phyloP scores from a whole-genome alignment of 169 alveolate species.

The Plasmodium sp. region DNA sequence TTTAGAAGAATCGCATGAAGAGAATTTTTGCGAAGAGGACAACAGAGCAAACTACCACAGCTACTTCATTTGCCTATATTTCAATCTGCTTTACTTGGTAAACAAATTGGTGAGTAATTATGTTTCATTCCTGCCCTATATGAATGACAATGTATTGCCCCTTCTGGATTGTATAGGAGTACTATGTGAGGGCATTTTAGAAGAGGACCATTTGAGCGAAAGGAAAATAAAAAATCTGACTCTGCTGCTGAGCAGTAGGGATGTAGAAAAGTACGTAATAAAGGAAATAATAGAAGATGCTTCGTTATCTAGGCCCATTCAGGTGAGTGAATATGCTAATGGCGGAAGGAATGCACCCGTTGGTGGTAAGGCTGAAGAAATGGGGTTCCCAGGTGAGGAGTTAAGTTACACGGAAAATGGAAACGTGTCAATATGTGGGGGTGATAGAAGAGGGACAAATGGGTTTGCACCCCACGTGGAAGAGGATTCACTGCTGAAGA shows the following conservation, averaged over 20 bases:
- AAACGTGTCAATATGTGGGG: not conserved
- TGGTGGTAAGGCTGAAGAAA: not conserved
- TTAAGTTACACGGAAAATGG: not conserved
- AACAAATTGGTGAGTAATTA: conserved; percentile 26
- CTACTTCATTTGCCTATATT: conserved; percentile 48
- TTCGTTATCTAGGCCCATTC: not conserved
- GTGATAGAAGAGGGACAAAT: not conserved
- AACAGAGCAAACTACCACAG: not conserved
- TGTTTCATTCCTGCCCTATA: conserved; percentile 13
- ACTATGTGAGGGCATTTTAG: conserved; percentile 57
- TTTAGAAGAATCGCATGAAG: not conserved
- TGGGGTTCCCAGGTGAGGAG: not conserved
- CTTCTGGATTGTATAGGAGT: conserved; percentile 38
- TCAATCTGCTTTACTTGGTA: conserved; percentile 28
- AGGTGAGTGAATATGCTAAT: not conserved
- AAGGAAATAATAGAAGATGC: not conserved
- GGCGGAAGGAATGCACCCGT: not conserved
- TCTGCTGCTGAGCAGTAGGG: not conserved
- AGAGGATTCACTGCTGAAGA: not conserved
- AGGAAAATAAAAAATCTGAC: conserved; percentile 8
- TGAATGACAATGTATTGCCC: not conserved
- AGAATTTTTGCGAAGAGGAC: not conserved
- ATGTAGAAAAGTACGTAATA: conserved; percentile 28
- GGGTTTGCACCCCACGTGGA: not conserved
- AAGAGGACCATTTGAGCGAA: not conserved